Evolutionary conservation across 1,139 yeast genomes (phyloP).

Genomic region (Diutina mesorugosa): DNA sequence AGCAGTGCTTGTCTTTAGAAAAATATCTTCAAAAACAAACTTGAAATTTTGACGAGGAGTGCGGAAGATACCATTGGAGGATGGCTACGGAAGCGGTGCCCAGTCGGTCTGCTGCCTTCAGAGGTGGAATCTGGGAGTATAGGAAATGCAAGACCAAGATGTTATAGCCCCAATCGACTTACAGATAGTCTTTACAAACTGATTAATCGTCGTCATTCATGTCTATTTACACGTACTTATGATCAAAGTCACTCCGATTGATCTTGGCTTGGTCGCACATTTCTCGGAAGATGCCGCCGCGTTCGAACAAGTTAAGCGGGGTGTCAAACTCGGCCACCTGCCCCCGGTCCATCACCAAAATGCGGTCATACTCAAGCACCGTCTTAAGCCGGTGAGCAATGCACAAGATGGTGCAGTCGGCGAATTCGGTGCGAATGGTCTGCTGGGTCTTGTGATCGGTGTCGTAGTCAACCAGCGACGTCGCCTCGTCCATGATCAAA

Average conservation of each 20-base stretch:
- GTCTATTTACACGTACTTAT: background rate
- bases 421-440: constrained; percentile 49
- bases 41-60: no score
- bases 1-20: no score
- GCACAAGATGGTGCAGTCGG: constrained; percentile 56
- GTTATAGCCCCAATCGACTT: no score
- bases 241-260: constrained; percentile 2
- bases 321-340: constrained; percentile 34
- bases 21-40: no score
- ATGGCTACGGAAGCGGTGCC: no score
- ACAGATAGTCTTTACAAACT: no score
- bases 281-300: constrained; percentile 35
- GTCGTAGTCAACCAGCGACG: constrained; percentile 71
- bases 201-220: background rate
- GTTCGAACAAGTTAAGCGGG: constrained; percentile 26
- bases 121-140: no score
- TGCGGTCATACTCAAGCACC: constrained; percentile 49
- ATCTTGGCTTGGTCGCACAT: constrained; percentile 34
- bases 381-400: constrained; percentile 73
- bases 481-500: constrained; percentile 69
- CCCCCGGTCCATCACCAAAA: constrained; percentile 51
- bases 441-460: constrained; percentile 62
- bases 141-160: no score
- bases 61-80: no score
- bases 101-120: no score